These are phyloP conservation scores for Macrocystidia cucumis DNA, from an alignment of 1,284 basidiomycete genomes.

Conservation along the genomic window DNA sequence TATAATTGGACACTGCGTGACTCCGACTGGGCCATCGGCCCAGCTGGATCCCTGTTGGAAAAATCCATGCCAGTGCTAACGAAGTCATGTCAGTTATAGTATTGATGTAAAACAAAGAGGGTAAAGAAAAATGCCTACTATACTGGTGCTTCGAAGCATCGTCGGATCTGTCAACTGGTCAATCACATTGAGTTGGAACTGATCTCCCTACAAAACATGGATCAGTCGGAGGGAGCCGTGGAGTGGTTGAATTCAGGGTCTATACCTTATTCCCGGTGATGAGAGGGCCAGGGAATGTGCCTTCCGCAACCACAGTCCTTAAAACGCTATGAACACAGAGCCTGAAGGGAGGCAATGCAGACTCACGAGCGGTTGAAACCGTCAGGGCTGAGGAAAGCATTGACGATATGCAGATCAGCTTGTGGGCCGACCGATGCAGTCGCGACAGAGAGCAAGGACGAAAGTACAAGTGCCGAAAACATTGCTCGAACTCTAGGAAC, in stretches of 20 bases:
- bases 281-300: constrained; percentile 23
- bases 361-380: constrained; percentile 9
- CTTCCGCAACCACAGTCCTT: constrained; percentile 20
- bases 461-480: too few relatives aligned
- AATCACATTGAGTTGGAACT: constrained; percentile 24
- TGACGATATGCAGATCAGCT: constrained; percentile 3
- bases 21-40: constrained; percentile 24
- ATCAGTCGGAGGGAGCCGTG: not conserved
- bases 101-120: not conserved
- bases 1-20: constrained; percentile 33
- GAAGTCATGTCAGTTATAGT: not conserved
- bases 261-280: constrained; percentile 22
- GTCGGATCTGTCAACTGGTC: constrained; percentile 22
- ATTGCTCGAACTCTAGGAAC: too few relatives aligned
- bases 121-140: constrained; percentile 15
- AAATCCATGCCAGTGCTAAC: constrained; percentile 33
- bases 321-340: too few relatives aligned
- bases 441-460: not conserved
- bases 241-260: too few relatives aligned
- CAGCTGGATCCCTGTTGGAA: constrained; percentile 23
- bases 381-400: constrained; percentile 4
- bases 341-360: too few relatives aligned
- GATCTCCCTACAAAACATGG: constrained; percentile 15
- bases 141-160: constrained; percentile 24
- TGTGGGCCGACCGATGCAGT: constrained; percentile 6